Conservation (phyloP, 176 grass and related monocot species). For the Olyra latifolia region DNA sequence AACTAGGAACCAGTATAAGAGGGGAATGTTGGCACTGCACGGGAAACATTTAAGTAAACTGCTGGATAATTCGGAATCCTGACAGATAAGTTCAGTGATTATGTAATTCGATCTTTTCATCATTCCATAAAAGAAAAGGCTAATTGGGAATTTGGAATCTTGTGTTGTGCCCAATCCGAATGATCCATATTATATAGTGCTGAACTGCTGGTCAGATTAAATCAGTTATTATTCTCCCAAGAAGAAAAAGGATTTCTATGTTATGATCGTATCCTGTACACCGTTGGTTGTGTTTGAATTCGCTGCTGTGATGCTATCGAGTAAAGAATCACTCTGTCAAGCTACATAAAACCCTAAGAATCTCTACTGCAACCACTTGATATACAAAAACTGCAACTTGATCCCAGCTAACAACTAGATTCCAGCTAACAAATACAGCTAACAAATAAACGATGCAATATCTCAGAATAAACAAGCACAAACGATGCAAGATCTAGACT, state of each 20-base stretch:
- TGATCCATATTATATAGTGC: neutral
- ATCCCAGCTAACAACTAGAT: too few species aligned
- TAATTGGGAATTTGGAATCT: neutral
- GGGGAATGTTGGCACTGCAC: conserved; percentile 71
- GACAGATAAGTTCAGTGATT: neutral
- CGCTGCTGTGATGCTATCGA: too few species aligned
- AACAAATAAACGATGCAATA: too few species aligned
- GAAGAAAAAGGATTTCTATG: too few species aligned
- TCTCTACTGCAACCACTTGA: too few species aligned
- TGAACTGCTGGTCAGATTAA: neutral
- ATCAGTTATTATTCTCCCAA: neutral
- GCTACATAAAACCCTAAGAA: too few species aligned
- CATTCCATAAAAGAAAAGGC: neutral
- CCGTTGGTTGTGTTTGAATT: neutral
- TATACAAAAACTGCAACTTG: too few species aligned
- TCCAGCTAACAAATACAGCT: too few species aligned
- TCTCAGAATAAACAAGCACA: too few species aligned
- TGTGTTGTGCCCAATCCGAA: neutral
- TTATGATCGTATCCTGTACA: neutral
- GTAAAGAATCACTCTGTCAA: too few species aligned
- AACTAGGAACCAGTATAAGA: conserved; percentile 62
- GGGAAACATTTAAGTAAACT: conserved; percentile 6
- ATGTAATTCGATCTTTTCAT: neutral
- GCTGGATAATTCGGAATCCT: neutral
- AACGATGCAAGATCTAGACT: too few species aligned